These are phyloP conservation scores for Betula pendula DNA, from an alignment of 306 rosid species.

Conservation along the genomic window DNA sequence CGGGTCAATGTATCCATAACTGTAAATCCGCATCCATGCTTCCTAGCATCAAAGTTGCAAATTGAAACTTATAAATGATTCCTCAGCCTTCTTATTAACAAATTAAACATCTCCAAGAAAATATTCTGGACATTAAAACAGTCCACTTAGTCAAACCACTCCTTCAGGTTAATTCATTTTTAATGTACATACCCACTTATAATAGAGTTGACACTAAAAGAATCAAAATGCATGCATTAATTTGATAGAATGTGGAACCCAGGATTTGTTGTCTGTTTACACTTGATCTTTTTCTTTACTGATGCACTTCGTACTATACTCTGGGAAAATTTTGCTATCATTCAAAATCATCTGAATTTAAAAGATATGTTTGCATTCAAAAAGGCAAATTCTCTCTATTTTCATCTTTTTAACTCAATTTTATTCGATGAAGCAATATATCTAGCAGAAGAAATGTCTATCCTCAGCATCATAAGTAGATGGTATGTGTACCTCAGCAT, in stretches of 20 bases:
- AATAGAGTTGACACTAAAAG: background rate
- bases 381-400: constrained; percentile 6
- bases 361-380: constrained; percentile 13
- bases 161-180: background rate
- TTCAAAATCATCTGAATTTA: constrained; percentile 12
- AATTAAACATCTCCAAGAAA: background rate
- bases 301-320: background rate
- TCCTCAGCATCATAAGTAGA: background rate
- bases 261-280: background rate
- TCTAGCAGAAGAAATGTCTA: constrained; percentile 1
- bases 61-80: background rate
- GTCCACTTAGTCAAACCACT: background rate
- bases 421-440: constrained; percentile 13
- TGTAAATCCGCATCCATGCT: background rate
- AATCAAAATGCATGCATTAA: background rate
- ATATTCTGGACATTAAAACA: background rate
- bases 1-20: background rate
- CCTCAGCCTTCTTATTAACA: background rate
- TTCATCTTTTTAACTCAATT: constrained; percentile 13
- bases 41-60: background rate
- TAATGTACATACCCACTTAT: background rate
- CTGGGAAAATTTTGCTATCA: background rate
- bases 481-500: constrained; percentile 62
- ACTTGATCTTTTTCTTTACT: background rate
- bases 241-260: background rate